Conservation (phyloP, 2,329 filamentous ascomycete species). For the Colletotrichum camelliae region DNA sequence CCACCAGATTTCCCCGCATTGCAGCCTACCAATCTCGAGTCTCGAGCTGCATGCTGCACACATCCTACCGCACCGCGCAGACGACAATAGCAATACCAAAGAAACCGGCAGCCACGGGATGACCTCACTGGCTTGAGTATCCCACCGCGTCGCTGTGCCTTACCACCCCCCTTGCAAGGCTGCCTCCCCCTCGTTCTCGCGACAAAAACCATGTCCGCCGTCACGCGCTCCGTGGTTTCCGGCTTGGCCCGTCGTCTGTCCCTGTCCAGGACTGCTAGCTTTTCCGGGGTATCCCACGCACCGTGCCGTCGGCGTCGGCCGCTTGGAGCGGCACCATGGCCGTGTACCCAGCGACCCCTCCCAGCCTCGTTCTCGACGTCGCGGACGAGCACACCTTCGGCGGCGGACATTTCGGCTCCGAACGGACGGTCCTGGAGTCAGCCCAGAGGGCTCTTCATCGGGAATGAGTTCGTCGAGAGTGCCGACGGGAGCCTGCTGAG, state of each 20-base stretch:
- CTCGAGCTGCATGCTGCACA: background rate
- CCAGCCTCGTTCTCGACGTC: background rate
- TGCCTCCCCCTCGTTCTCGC: constrained; percentile 4
- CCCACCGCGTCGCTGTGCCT: background rate
- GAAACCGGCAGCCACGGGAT: background rate
- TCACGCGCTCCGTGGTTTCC: background rate
- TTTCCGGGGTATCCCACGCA: background rate
- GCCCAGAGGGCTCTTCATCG: constrained; percentile 74
- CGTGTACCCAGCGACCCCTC: background rate
- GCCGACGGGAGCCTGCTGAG: constrained; percentile 68
- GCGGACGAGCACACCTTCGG: constrained; percentile 25
- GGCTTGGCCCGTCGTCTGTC: background rate
- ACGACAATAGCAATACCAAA: background rate
- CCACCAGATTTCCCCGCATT: background rate
- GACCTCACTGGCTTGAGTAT: background rate
- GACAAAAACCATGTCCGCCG: background rate
- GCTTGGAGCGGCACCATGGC: background rate
- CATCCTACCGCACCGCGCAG: background rate
- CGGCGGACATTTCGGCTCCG: constrained; percentile 72
- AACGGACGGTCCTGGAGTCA: constrained; percentile 77
- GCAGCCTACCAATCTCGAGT: background rate
- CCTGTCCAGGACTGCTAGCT: background rate
- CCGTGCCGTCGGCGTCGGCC: background rate
- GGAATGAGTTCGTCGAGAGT: constrained; percentile 78
- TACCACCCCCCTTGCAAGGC: background rate